phyloP scores from a whole-genome alignment of 225 moss, liverwort and hornwort genomes.

The Rhytidiadelphus loreus region DNA sequence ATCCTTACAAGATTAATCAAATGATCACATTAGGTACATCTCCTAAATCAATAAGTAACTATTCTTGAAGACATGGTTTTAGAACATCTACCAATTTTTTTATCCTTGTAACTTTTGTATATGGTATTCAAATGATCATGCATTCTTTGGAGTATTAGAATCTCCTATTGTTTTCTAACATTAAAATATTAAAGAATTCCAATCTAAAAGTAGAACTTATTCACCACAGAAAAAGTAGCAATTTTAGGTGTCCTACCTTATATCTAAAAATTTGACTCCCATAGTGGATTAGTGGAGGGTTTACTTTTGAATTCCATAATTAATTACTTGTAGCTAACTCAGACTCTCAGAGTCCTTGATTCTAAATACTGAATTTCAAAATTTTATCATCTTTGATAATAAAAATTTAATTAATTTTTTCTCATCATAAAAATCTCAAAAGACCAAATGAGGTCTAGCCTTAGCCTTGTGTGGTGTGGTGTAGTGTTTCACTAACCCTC shows the following conservation, averaged over 20 bases:
- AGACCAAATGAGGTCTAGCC: background rate
- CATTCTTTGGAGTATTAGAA: background rate
- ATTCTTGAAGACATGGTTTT: background rate
- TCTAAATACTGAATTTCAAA: too few species aligned
- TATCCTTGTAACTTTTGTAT: background rate
- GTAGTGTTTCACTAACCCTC: fast-evolving
- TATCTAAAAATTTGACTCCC: background rate
- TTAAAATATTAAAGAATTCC: background rate
- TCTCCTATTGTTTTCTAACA: background rate
- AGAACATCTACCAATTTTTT: background rate
- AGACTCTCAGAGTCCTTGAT: background rate
- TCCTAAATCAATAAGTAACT: background rate
- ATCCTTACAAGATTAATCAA: background rate
- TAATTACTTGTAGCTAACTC: background rate
- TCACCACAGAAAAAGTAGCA: background rate
- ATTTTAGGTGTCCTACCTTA: background rate
- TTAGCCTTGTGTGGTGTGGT: too few species aligned
- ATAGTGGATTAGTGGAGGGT: background rate
- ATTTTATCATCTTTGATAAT: background rate
- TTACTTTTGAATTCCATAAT: background rate
- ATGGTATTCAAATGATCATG: background rate
- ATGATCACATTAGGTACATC: background rate
- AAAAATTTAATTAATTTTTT: background rate
- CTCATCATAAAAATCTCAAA: background rate
- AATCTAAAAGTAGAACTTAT: background rate